phyloP scores from a whole-genome alignment of 257 asterid genomes.

The Solanum habrochaites region DNA sequence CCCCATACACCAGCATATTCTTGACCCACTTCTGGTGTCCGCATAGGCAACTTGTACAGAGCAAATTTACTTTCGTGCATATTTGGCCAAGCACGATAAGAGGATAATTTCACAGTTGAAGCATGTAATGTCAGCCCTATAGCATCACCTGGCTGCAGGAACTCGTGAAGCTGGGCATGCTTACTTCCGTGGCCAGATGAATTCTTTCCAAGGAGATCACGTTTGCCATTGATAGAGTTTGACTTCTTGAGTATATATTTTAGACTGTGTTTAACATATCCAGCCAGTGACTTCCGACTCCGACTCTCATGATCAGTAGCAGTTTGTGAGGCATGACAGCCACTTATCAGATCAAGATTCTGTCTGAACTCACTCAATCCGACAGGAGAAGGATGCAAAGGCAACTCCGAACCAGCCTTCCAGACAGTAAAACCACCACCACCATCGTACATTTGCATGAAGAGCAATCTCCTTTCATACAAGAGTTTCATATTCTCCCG shows the following conservation, averaged over 20 bases:
- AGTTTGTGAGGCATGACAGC: slow-evolving; percentile 20
- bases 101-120: slow-evolving; percentile 52
- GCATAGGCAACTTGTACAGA: slow-evolving; percentile 64
- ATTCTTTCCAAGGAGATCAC: slow-evolving; percentile 26
- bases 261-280: slow-evolving; percentile 47
- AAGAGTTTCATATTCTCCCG: slow-evolving; percentile 32
- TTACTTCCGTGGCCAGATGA: slow-evolving; percentile 33
- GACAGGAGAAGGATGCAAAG: slow-evolving; percentile 36
- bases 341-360: slow-evolving; percentile 29
- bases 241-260: slow-evolving; percentile 67
- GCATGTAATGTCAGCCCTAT: slow-evolving; percentile 56
- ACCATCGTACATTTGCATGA: slow-evolving; percentile 48
- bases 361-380: slow-evolving; percentile 43
- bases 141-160: slow-evolving; percentile 53
- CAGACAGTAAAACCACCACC: slow-evolving; percentile 30
- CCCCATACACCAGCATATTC: slow-evolving; percentile 86
- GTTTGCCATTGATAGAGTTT: slow-evolving; percentile 30
- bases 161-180: slow-evolving; percentile 59
- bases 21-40: slow-evolving; percentile 33
- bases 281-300: slow-evolving; percentile 43
- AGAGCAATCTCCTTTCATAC: slow-evolving; percentile 51
- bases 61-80: slow-evolving; percentile 82
- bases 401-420: slow-evolving; percentile 22
- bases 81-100: slow-evolving; percentile 80
- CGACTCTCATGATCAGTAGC: slow-evolving; percentile 17